phyloP scores from a whole-genome alignment of 139 green algal species.

The Tetraselmis chui region DNA sequence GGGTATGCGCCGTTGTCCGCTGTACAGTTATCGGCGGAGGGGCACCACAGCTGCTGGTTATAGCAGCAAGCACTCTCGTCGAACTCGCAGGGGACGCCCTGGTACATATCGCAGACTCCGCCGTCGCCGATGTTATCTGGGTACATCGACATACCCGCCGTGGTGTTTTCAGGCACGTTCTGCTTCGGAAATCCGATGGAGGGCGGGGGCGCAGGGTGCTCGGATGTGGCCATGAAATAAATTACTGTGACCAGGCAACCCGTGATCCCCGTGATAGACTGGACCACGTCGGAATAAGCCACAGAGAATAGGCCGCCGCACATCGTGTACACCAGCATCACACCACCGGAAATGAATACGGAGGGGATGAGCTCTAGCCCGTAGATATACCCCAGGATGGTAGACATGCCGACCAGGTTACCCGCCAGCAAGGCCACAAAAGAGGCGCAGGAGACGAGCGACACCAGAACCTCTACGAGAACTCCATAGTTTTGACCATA shows the following conservation, averaged over 20 bases:
- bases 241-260: slow-evolving; percentile 4
- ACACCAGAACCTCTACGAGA: slow-evolving; percentile 27
- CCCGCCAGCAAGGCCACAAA: slow-evolving; percentile 33
- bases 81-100: slow-evolving; percentile 8
- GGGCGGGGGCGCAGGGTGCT: not conserved
- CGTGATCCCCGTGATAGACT: slow-evolving; percentile 11
- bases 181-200: slow-evolving; percentile 6
- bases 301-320: slow-evolving; percentile 31
- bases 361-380: slow-evolving; percentile 13
- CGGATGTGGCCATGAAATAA: slow-evolving; percentile 8
- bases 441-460: slow-evolving; percentile 14
- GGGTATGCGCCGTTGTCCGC: slow-evolving; percentile 39
- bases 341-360: slow-evolving; percentile 15
- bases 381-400: slow-evolving; percentile 30
- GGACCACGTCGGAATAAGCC: slow-evolving; percentile 21
- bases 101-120: not conserved
- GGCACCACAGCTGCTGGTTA: slow-evolving; percentile 10
- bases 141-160: slow-evolving; percentile 1
- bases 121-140: not conserved
- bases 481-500: slow-evolving; percentile 21
- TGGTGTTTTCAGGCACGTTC: not conserved
- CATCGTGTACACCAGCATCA: slow-evolving; percentile 23
- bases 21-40: slow-evolving; percentile 5
- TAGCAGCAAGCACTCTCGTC: slow-evolving; percentile 8
- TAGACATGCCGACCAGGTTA: slow-evolving; percentile 34